Evolutionary conservation across 148 eudicot species (phyloP).

Genomic region (Camellia sinensis): DNA sequence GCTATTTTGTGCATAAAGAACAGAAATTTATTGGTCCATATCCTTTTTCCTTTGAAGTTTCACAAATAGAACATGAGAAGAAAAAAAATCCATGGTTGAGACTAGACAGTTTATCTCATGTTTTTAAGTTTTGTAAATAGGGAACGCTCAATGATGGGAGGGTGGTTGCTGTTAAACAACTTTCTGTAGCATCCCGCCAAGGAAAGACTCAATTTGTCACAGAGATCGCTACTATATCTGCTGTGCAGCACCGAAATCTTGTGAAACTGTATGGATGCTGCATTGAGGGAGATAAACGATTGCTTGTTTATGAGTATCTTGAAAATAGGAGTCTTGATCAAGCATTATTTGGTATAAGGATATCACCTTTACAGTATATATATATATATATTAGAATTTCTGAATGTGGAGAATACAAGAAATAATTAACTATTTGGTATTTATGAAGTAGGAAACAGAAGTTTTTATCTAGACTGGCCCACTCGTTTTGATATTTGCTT

Average conservation of each 20-base stretch:
- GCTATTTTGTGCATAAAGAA: not conserved
- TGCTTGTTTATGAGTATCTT: conserved; percentile 86
- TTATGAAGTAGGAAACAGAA: conserved; percentile 38
- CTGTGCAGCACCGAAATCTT: conserved; percentile 86
- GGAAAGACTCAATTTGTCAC: conserved; percentile 79
- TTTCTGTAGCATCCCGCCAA: conserved; percentile 72
- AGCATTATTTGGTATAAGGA: conserved; percentile 64
- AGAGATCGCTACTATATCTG: conserved; percentile 82
- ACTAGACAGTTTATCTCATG: not conserved
- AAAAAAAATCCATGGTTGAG: too few relatives aligned
- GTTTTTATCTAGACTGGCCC: conserved; percentile 54
- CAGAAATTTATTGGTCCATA: not conserved
- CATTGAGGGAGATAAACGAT: conserved; percentile 67
- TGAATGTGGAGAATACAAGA: not conserved
- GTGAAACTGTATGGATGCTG: conserved; percentile 82
- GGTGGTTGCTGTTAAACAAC: conserved; percentile 75
- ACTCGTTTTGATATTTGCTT: conserved; percentile 77
- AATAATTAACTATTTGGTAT: conserved; percentile 1
- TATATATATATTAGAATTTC: not conserved
- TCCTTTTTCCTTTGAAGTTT: not conserved
- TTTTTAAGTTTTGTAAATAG: conserved; percentile 25
- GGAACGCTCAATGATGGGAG: conserved; percentile 72
- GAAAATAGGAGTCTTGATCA: conserved; percentile 89
- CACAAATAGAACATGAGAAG: not conserved
- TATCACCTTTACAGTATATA: not conserved